Base-by-base conservation (phyloP, 2,329 filamentous ascomycete species). In the Myriosclerotinia scirpicola region DNA sequence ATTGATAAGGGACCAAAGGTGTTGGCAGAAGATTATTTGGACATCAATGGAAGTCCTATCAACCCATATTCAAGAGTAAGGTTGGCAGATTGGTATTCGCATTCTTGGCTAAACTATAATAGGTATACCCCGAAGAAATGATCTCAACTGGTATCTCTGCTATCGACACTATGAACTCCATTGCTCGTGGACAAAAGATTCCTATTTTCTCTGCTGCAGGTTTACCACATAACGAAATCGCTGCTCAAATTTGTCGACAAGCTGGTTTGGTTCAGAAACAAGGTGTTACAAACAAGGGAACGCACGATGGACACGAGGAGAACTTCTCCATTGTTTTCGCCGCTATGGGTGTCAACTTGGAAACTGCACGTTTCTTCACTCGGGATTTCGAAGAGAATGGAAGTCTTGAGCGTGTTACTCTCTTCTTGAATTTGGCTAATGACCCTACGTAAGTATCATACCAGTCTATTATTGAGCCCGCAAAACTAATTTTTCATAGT, bases 261-360 rank as follows among this genome's bases (percentile, higher is more conserved):
- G 95, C 95, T 74, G 88, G 94, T 80, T 82, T 99, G 78, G 96
- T 98, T 71, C 88, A 93, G 80, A 75, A 79, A 71, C 74, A 92
- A 84, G 85, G 93, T 62, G 80, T 88, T 64, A 90, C 93, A 46
- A 96, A 92, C 79, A 99, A 99, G 87, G 93, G 90, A 72, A 89
- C 95, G 36, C 95, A 99, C 77, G 96, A 99, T 76, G 93, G 89
- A 66, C 95, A 99, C 80, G 93, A 97, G 77, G 95, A 99, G 77
- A 99, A 99, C 84, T 99, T 99, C 86, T 97, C 93, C 69, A 99
- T 99, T 76, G 95, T 99, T 67, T 99, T 99, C 78, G 96, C 92
- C 77, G 95, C 95, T 77, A 99, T 99, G 95, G 95, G 95, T 93
- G 95, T 99, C 75, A 99, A 99, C 84, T 88, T 99, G 89, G 95